Evolutionary conservation across 176 grass and related monocot species (phyloP), one percentile per base, ranked within the genome.

Genomic region (Otatea glauca): DNA sequence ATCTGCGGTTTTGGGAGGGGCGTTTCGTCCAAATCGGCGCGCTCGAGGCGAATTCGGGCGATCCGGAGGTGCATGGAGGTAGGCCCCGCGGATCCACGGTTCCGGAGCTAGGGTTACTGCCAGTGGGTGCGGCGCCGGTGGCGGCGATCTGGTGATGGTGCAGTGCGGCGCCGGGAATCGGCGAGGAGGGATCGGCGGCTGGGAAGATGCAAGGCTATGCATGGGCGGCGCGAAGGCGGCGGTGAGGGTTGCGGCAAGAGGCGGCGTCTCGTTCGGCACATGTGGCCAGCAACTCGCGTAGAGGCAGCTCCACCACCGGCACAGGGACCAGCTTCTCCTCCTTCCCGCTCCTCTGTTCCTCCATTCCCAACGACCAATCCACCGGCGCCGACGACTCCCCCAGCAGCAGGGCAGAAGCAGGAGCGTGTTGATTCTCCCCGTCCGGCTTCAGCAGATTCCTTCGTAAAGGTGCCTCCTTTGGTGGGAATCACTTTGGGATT

Each of bases 131-230:
- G 60, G 51, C 62, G 41, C 47, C 56, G 51, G 59, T 42, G 55
- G 54, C 11, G 63, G 82, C 66, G 74, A 82, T 43, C 83, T 84
- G 83, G 92, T 89, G 82, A 92, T 93, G 88, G 85, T 94, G 90
- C 82, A 25, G 56, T 75, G 77, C 71, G 91, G 86, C 68, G 73
- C 68, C 71, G 38, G 66, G 65, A 50, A 29, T 76, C 58, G 83
- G 90, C 87, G 70, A 69, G 84, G 87, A 96, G 91, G 94, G 78
- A 86, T 88, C 80, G 88, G 76, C 86, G 82, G 67, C 84, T 82
- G 91, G 87, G 89, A 93, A 78, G 89, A 92, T 93, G 95, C 92
- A 80, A 68, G 87, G 87, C 88, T 94, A 97, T 97, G 95, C 91
- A 90, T 97, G 92, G 86, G 85, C 68, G 89, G 88, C 72, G 89